Conservation (phyloP, 805 yeast species). For the Candida nemodendra region DNA sequence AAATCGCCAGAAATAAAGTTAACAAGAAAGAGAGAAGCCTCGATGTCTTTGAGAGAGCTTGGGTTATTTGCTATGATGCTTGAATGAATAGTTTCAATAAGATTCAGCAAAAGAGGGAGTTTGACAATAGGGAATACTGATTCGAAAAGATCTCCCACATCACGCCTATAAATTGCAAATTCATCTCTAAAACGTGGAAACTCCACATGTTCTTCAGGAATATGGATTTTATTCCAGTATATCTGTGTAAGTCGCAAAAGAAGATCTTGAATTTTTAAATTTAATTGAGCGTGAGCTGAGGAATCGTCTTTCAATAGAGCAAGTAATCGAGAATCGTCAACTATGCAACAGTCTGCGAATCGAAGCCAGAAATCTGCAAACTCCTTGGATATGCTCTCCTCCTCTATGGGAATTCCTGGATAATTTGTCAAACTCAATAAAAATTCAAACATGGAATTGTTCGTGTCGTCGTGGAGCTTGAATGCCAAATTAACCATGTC, state of each 20-base stretch:
- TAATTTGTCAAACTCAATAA: conserved; percentile 53
- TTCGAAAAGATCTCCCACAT: conserved; percentile 76
- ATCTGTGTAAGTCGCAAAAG: conserved; percentile 54
- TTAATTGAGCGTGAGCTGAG: conserved; percentile 24
- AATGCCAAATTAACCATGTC: conserved; percentile 44
- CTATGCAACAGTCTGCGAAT: conserved; percentile 54
- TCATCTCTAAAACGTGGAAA: conserved; percentile 45
- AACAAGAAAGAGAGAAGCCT: conserved; percentile 60
- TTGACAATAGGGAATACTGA: conserved; percentile 67
- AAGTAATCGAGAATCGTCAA: conserved; percentile 42
- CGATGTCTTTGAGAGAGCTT: conserved; percentile 42
- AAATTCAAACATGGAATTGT: conserved; percentile 44
- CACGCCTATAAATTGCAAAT: conserved; percentile 66
- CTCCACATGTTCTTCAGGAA: conserved; percentile 36
- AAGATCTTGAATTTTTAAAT: conserved; percentile 35
- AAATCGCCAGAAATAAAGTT: conserved; percentile 56
- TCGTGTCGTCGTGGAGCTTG: conserved; percentile 35
- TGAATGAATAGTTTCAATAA: conserved; percentile 37
- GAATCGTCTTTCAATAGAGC: conserved; percentile 36
- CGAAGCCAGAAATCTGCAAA: conserved; percentile 71
- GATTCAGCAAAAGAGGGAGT: conserved; percentile 42
- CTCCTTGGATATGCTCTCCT: conserved; percentile 55
- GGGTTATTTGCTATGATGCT: conserved; percentile 19
- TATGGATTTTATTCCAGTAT: conserved; percentile 68
- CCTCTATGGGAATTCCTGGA: conserved; percentile 55